Evolutionary conservation across 129 eudicot genomes (phyloP).

Genomic region (Cynara cardunculus): DNA sequence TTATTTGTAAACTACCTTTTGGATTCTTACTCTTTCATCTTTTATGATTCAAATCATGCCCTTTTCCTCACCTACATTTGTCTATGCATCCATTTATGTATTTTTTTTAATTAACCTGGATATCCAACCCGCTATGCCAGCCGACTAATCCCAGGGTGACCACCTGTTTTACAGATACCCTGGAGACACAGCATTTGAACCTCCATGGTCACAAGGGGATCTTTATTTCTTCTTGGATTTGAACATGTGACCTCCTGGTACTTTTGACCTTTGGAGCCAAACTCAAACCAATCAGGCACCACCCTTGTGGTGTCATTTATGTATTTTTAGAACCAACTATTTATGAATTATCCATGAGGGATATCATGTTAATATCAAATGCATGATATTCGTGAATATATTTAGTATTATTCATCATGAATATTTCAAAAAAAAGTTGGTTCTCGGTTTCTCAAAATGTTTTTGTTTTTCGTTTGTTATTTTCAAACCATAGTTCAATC

Average conservation of each 20-base stretch:
- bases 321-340: no score
- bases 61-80: not conserved
- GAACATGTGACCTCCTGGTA: no score
- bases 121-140: no score
- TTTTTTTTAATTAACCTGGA: no score
- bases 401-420: not conserved
- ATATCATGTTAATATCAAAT: not conserved
- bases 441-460: not conserved
- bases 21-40: conserved; percentile 18
- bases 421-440: not conserved
- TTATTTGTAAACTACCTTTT: conserved; percentile 21
- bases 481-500: not conserved
- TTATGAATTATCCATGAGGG: not conserved
- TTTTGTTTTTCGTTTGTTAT: not conserved
- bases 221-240: no score
- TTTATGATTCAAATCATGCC: not conserved
- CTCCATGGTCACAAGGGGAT: no score
- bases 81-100: not conserved
- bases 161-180: no score
- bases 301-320: no score
- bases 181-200: no score
- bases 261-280: no score
- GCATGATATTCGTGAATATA: not conserved
- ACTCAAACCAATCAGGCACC: no score
- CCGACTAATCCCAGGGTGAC: no score